Conservation (phyloP, 805 yeast genomes). For the Sugiyamaella mastotermitis region DNA sequence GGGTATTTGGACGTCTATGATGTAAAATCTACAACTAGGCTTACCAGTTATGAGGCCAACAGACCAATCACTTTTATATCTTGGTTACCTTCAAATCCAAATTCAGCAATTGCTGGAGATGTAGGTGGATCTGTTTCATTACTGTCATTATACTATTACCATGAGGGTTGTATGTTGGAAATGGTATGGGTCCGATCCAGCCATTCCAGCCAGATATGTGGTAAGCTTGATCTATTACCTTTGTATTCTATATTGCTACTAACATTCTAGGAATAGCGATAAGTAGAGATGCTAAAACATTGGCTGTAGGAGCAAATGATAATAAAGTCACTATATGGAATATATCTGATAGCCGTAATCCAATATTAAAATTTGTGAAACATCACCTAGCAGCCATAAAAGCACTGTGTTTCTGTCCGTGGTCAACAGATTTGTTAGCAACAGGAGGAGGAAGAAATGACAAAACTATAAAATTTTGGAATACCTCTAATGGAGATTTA, state of each 20-base stretch:
- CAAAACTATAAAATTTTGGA: slow-evolving; percentile 80
- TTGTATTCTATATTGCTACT: not conserved
- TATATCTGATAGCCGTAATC: slow-evolving; percentile 36
- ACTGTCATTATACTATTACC: too few species aligned
- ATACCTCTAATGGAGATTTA: slow-evolving; percentile 69
- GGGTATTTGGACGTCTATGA: not conserved
- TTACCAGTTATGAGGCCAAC: not conserved
- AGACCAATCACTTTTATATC: not conserved
- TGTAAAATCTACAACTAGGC: not conserved
- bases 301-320: slow-evolving; percentile 84
- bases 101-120: too few species aligned
- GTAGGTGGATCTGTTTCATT: too few species aligned
- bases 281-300: slow-evolving; percentile 44
- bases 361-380: slow-evolving; percentile 43
- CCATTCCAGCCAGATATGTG: slow-evolving; percentile 6
- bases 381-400: slow-evolving; percentile 83
- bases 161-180: too few species aligned
- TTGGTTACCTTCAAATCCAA: not conserved
- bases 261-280: slow-evolving; percentile 48
- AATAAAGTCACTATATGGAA: slow-evolving; percentile 78
- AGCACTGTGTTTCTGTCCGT: slow-evolving; percentile 86
- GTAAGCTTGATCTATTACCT: not conserved
- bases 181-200: too few species aligned
- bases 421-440: slow-evolving; percentile 74
- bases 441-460: slow-evolving; percentile 92